Conservation (phyloP, 1,139 yeast genomes). For the Candida tunisiensis region DNA sequence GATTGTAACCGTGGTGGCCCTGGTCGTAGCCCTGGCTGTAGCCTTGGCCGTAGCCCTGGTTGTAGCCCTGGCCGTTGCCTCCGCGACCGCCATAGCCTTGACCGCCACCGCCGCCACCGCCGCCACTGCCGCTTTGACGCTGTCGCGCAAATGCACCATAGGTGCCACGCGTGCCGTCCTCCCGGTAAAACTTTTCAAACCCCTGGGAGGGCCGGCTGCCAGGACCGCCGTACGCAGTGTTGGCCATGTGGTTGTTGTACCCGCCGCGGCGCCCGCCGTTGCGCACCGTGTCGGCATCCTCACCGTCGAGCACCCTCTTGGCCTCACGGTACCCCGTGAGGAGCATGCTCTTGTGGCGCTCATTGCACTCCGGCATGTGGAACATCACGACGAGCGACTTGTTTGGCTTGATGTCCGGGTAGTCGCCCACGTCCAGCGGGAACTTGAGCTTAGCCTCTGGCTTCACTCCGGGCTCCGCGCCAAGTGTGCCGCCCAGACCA, state of each 20-base stretch:
- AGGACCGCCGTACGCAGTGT: conserved; percentile 7
- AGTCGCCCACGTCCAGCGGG: conserved; percentile 44
- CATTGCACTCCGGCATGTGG: conserved; percentile 28
- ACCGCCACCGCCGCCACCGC: conserved; percentile 3
- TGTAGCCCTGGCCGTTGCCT: no score
- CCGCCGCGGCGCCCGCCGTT: conserved; percentile 9
- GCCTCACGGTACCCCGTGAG: conserved; percentile 64
- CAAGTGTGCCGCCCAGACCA: conserved; percentile 54
- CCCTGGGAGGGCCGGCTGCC: conserved; percentile 5
- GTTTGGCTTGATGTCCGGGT: conserved; percentile 34
- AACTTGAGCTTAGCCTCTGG: conserved; percentile 32
- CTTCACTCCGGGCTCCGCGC: conserved; percentile 27
- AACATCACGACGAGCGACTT: conserved; percentile 43
- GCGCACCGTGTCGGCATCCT: conserved; percentile 47
- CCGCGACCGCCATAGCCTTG: no score
- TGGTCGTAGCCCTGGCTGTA: conserved; percentile 3
- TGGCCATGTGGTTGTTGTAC: conserved; percentile 9
- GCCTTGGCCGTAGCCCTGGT: conserved; percentile 3
- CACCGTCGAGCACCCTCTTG: conserved; percentile 40
- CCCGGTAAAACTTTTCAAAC: conserved; percentile 10
- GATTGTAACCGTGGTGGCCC: conserved; percentile 4
- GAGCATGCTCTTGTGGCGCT: conserved; percentile 53
- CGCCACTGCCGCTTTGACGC: conserved; percentile 3
- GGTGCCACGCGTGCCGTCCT: conserved; percentile 8
- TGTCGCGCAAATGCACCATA: conserved; percentile 1